Evolutionary conservation across 495 filamentous ascomycete species (phyloP).

Genomic region (Xanthoparmelia taractica): DNA sequence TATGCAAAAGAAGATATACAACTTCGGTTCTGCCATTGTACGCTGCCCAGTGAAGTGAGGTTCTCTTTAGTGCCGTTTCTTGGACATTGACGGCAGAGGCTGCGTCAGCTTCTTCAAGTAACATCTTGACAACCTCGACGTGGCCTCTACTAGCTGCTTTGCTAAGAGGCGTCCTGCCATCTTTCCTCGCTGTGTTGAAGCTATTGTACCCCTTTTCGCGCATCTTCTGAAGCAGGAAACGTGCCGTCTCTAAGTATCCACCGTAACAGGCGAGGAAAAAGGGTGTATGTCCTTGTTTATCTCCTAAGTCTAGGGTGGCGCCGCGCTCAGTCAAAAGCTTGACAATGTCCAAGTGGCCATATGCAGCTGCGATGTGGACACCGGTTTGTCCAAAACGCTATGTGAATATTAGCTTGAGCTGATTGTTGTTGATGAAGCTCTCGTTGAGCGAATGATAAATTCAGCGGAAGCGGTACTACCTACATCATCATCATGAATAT

Average conservation of each 20-base stretch:
- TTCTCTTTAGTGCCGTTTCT: neutral
- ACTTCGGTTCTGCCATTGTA: constrained; percentile 9
- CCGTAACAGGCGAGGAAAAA: neutral
- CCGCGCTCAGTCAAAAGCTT: neutral
- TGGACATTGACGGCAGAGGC: neutral
- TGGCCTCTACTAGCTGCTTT: constrained; percentile 5
- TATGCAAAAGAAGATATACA: neutral
- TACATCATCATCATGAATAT: constrained; percentile 8
- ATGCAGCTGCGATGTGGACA: neutral
- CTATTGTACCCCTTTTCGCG: neutral
- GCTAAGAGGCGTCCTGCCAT: neutral
- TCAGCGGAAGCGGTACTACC: neutral
- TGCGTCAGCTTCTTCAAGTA: neutral
- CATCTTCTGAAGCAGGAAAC: neutral
- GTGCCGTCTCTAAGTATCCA: neutral
- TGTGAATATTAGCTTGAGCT: neutral
- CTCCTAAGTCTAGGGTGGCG: neutral
- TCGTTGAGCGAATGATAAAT: no score
- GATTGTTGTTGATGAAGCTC: neutral
- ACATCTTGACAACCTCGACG: neutral
- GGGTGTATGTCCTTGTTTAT: constrained; percentile 4
- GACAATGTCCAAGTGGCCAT: neutral
- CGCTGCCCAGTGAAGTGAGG: constrained; percentile 8
- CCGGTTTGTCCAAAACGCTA: neutral
- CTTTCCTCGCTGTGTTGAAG: neutral